Conservation (phyloP, 2,329 filamentous ascomycete species). For the Rosellinia necatrix region DNA sequence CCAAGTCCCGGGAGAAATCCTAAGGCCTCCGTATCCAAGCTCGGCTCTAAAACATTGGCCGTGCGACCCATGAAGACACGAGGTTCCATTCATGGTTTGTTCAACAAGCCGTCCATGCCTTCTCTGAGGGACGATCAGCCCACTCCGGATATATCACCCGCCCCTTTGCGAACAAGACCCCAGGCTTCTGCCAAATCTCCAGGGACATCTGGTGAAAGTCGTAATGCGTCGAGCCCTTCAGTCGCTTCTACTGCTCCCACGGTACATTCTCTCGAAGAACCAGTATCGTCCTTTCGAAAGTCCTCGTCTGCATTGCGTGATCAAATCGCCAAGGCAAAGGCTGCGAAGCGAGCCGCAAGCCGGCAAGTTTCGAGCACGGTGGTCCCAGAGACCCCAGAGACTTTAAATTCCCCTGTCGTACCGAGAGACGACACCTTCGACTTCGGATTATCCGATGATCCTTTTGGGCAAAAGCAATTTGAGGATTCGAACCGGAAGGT, state of each 20-base stretch:
- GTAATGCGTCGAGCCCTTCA: constrained; percentile 44
- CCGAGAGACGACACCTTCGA: constrained; percentile 58
- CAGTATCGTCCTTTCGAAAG: constrained; percentile 51
- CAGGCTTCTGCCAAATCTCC: constrained; percentile 46
- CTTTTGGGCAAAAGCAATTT: constrained; percentile 69
- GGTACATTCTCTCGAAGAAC: constrained; percentile 43
- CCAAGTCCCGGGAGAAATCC: constrained; percentile 47
- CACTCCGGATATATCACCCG: constrained; percentile 33
- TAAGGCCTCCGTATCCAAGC: constrained; percentile 41
- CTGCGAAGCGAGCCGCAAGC: constrained; percentile 67
- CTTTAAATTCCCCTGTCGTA: constrained; percentile 47
- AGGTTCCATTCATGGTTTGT: constrained; percentile 57
- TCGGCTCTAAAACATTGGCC: constrained; percentile 53
- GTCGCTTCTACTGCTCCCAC: constrained; percentile 46
- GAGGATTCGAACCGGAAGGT: constrained; percentile 67
- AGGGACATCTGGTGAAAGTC: constrained; percentile 44
- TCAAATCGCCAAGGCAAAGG: constrained; percentile 91
- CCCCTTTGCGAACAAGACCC: constrained; percentile 47
- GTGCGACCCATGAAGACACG: constrained; percentile 54
- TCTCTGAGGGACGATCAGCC: constrained; percentile 42
- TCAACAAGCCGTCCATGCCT: constrained; percentile 59
- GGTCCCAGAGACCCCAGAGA: constrained; percentile 29
- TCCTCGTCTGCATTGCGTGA: constrained; percentile 83
- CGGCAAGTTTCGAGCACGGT: constrained; percentile 40
- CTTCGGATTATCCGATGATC: constrained; percentile 65